Base-by-base conservation (phyloP, 2,329 filamentous ascomycete genomes). In the Septoria linicola region DNA sequence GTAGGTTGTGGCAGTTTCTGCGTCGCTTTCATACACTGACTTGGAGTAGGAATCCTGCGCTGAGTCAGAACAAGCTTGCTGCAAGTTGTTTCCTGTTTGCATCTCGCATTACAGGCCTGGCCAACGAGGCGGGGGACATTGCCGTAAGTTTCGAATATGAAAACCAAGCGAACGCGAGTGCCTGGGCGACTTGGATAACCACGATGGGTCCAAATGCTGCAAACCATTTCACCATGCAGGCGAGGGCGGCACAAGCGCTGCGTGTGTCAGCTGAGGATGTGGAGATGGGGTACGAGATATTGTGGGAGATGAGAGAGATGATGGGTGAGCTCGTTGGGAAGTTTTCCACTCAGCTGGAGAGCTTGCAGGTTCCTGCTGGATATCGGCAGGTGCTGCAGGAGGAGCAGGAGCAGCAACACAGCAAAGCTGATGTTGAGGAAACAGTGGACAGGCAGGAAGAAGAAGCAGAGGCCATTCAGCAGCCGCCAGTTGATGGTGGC, bases 1-100 rank as follows among this genome's bases (percentile, higher is more conserved):
- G 57, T 27, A 27, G 10, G 10, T 5, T 27, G 23, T 27, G 23
- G 5, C 23, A 27, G 10, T 27, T 10, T 5, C 10, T 10, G 5
- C 10, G 23, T 27, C 23, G 23, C 5, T 10, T 5, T 27, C 23
- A 10, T 10, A 27, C 10, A 10, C 23, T 27, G 10, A 27, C 10
- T 27, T 5, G 10, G 10, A 27, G 23, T 10, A 27, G 35, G 35
- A 54, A 58, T 7, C 44, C 50, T 16, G 35, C 27, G 1, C 20
- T 60, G 10, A 54, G 48, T 8, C 35, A 47, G 11, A 60, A 58
- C 25, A 51, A 54, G 20, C 49, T 60, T 1, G 46, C 41, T 13
- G 51, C 58, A 11, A 46, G 50, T 4, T 58, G 58, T 35, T 58
- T 60, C 40, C 53, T 53, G 21, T 55, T 60, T 36, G 58, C 58